Evolutionary conservation across 768 basidiomycete genomes (phyloP), one percentile per base, ranked within the genome.

Genomic region (Sporobolomyces phaffii): DNA sequence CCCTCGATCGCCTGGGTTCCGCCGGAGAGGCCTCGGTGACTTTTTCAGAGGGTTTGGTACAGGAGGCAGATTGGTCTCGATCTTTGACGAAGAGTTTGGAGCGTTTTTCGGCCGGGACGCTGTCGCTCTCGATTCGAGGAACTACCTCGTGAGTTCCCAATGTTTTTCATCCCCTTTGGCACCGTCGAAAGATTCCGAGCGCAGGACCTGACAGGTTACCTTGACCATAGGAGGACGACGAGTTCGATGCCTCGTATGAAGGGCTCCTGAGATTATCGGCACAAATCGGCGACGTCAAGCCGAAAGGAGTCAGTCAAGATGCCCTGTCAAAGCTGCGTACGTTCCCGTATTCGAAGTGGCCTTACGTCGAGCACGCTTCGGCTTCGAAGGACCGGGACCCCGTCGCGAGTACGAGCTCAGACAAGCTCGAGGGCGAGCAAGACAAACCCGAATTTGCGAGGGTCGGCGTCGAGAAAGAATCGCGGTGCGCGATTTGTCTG

Each of bases 161-260:
- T 51, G 10, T 28, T 3, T 31, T 15, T 36, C 22, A 26, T 13
- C 38, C 33, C 5, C 14, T 7, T 13, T 40, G 3, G 17, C 2
- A 38, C 38, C 10, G 9, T 38, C 38, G 38, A 9, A 38, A 38
- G n/a, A n/a, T n/a, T n/a, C n/a, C n/a, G n/a, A n/a, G n/a, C n/a
- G n/a, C n/a, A n/a, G n/a, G n/a, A n/a, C n/a, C n/a, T n/a, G n/a
- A n/a, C n/a, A n/a, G n/a, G n/a, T n/a, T n/a, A n/a, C n/a, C 14
- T 10, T 29, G 4, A 4, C 13, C 5, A 17, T 53, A 72, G 73
- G 68, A 72, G 58, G 71, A 74, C 44, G 68, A 70, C 40, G 65
- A 70, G 34, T 70, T 72, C 36, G 73, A 74, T 53, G 36, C 50
- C 1, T 62, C 62, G 6, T 74, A 72, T 62, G 73, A 74, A 58